Evolutionary conservation across 495 filamentous ascomycete genomes (phyloP), one percentile per base, ranked within the genome.

Genomic region (Daldinia caldariorum): DNA sequence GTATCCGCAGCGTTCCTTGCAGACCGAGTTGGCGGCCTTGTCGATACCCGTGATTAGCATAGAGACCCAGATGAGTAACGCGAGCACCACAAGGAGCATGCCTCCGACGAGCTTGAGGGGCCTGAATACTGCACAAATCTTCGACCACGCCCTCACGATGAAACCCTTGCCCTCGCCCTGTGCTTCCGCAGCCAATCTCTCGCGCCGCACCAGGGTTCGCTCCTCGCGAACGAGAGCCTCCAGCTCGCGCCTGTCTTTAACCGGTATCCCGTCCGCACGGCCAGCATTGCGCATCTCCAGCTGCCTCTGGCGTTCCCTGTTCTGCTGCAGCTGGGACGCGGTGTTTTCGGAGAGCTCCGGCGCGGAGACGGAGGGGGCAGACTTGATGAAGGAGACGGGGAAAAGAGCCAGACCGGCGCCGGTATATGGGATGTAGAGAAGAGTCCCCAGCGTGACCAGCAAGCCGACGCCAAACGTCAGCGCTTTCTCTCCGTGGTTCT

Each of bases 21-120:
- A 99, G 68, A 95, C 78, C 0, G 93, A 97, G 79, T 98, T 97
- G 72, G 90, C 93, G 16, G 93, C 91, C 80, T 99, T 98, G 84
- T 99, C 95, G 76, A 97, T 94, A 66, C 89, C 89, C 0, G 94
- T 99, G 74, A 98, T 88, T 60, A 98, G 86, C 96, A 98, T 99
- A 32, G 91, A 94, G 8, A 89, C 84, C 89, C 93, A 97, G 67
- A 93, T 85, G 20, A 94, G 61, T 32, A 97, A 77, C 8, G 91
- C 81, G 29, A 97, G 65, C 16, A 88, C 61, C 2, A 97, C 82
- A 16, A 97, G 81, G 6, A 97, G 58, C 58, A 97, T 85, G 16
- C 95, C 96, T 13, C 91, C 90, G 26, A 97, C 71, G 26, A 98
- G 88, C 78, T 94, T 95, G 69, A 99, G 80, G 0, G 95, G 95